These are phyloP conservation scores for Avena sativa DNA, from an alignment of 176 grass and related monocot species.

Conservation along the genomic window DNA sequence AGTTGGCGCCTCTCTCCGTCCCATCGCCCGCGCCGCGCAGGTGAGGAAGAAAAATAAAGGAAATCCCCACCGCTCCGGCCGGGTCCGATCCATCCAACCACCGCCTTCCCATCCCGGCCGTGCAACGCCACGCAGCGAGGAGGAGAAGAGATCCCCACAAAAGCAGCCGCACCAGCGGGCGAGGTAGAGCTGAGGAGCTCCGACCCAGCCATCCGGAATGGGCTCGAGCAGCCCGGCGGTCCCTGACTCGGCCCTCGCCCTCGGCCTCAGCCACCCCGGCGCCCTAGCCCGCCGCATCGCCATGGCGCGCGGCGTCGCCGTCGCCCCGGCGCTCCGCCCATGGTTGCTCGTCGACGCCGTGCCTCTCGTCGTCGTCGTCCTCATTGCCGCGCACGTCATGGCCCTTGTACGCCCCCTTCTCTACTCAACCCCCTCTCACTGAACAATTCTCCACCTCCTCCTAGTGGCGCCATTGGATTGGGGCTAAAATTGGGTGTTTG, in stretches of 20 bases:
- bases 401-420: conserved; percentile 64
- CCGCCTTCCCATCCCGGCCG: conserved; percentile 21
- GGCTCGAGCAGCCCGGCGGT: conserved; percentile 53
- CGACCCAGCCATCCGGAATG: conserved; percentile 26
- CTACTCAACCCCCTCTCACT: no score
- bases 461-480: neutral
- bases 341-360: conserved; percentile 80
- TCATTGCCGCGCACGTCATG: conserved; percentile 94
- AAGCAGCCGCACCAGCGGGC: conserved; percentile 10
- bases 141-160: conserved; percentile 19
- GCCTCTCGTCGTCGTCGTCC: conserved; percentile 76
- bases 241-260: conserved; percentile 34
- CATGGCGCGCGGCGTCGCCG: conserved; percentile 52
- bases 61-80: neutral
- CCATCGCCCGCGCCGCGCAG: neutral
- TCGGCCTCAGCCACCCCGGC: conserved; percentile 34
- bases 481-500: conserved; percentile 11
- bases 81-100: conserved; percentile 19
- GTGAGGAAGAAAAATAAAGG: neutral
- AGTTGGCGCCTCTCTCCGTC: conserved; percentile 14
- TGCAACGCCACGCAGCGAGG: neutral
- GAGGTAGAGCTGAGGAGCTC: neutral
- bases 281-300: conserved; percentile 54
- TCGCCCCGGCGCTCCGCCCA: conserved; percentile 40
- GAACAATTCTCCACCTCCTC: neutral